Conservation (phyloP, 225 moss, liverwort and hornwort species). For the Bryoerythrophyllum caledonicum region DNA sequence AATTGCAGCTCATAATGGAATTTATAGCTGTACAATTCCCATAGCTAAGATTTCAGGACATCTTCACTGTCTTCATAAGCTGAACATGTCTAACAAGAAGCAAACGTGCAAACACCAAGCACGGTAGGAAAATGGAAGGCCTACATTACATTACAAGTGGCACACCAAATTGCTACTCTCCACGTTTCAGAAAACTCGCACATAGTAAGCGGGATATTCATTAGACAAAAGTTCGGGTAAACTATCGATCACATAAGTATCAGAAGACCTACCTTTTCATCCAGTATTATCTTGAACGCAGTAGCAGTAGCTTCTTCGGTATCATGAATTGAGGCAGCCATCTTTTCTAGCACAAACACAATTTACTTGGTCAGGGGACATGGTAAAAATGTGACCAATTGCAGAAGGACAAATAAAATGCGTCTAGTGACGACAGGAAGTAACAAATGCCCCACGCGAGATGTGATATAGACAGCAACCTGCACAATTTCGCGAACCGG, state of each 20-base stretch:
- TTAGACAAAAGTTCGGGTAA: not conserved
- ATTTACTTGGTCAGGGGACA: slow-evolving; percentile 16
- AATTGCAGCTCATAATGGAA: not conserved
- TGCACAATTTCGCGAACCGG: slow-evolving; percentile 45
- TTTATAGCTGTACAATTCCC: not conserved
- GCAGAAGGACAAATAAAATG: not conserved
- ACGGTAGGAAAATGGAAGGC: not conserved
- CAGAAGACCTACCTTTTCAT: slow-evolving; percentile 54
- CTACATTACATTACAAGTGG: too few relatives aligned
- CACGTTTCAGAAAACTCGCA: too few relatives aligned
- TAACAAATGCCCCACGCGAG: slow-evolving; percentile 9
- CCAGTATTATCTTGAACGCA: slow-evolving; percentile 72
- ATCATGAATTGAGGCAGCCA: slow-evolving; percentile 75
- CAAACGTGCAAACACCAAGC: not conserved
- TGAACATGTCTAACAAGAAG: not conserved
- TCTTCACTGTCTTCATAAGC: not conserved
- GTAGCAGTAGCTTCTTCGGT: slow-evolving; percentile 82
- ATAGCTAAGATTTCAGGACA: not conserved
- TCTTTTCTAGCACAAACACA: slow-evolving; percentile 55
- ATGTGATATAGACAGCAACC: slow-evolving; percentile 28
- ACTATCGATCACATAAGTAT: not conserved
- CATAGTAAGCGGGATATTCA: not conserved
- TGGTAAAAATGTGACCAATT: not conserved
- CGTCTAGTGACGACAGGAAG: not conserved
- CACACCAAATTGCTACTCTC: too few relatives aligned